A percentile compares a stretch with the other conserved stretches of the same genome.
Evolutionary conservation across 495 filamentous ascomycete genomes (phyloP).

Genomic region (Tuber microsphaerosporum): DNA sequence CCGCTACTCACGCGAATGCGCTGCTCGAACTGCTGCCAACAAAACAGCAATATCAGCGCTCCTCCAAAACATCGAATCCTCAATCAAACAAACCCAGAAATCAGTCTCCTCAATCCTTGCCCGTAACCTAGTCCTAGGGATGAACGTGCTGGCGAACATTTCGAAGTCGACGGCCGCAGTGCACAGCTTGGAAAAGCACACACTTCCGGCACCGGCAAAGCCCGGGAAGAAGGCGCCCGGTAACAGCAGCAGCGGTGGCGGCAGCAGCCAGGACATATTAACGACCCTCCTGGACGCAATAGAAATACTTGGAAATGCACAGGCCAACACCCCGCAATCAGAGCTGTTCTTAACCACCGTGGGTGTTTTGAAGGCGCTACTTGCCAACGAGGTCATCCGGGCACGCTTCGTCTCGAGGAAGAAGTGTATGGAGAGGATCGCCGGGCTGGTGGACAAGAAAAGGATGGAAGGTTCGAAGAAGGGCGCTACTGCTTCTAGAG

Average conservation of each 20-base stretch:
- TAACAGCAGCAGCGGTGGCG: conserved; percentile 2
- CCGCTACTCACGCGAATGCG: conserved; percentile 33
- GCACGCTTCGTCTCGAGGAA: conserved; percentile 26
- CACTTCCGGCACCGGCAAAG: conserved; percentile 10
- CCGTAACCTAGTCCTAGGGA: conserved; percentile 21
- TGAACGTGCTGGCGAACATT: conserved; percentile 30
- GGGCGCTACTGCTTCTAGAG: background rate
- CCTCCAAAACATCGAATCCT: conserved; percentile 27
- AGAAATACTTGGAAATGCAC: conserved; percentile 23
- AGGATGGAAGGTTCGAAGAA: conserved; percentile 24
- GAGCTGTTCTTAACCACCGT: conserved; percentile 21
- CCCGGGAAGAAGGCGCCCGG: background rate
- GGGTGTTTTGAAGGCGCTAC: conserved; percentile 21
- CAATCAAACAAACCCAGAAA: conserved; percentile 29
- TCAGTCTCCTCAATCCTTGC: conserved; percentile 15
- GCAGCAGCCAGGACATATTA: conserved; percentile 26
- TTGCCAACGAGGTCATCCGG: conserved; percentile 18
- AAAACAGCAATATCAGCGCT: conserved; percentile 27
- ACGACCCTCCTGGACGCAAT: conserved; percentile 22
- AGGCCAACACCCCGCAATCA: conserved; percentile 24
- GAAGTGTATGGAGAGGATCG: conserved; percentile 36
- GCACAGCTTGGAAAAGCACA: conserved; percentile 18
- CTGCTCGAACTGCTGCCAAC: conserved; percentile 21
- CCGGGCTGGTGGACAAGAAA: conserved; percentile 12
- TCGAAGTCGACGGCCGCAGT: conserved; percentile 17